Base-by-base conservation (phyloP, 176 grass and related monocot species). In the Ensete glaucum region DNA sequence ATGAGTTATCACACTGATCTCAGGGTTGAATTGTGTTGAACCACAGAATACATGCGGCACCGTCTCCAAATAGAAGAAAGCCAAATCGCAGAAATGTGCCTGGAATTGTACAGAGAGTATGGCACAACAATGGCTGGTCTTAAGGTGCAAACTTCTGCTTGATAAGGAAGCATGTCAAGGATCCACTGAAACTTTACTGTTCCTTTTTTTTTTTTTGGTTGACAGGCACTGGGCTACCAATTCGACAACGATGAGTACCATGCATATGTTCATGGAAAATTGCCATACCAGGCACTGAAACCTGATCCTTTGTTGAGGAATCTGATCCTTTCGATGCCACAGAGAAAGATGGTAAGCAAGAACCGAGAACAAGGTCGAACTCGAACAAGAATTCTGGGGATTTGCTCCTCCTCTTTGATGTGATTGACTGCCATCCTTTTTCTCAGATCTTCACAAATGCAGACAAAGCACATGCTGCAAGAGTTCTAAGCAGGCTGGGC, bases 61-160 rank as follows among this genome's bases (percentile, higher is more conserved):
- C 76, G 91, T 77, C 84, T 98, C 68, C 73, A 81, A 13, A 94
- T 99, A 1, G 86, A 93, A 29, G 84, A 91, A 79, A 86, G 73
- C 54, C 73, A 75, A 43, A 90, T 94, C 9, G 88, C 90, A 1
- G 86, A 85, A 73, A 91, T 89, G 95, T 99, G 90, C 83, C 52
- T 99, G 1, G 90, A 94, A 73, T 65, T 99, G 78, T 94, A 99
- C 90, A 99, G 12, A 73, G 90, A 99, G 73, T 82, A 94, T 65
- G 95, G 88, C 64, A 99, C 90, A 53, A 99, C 90, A 27, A 94
- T 99, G 88, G 95, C 88, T 52, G 90, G 90, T n/a, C 88, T 99
- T 7, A 99, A 94, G 86, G 94, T 85, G 75, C 62, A 14, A 24
- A 7, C 53, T 7, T 23, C 4, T 15, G 16, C 16, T 21, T 60